phyloP scores from a whole-genome alignment of 2,329 filamentous ascomycete genomes.

The Epichloe coenophiala region DNA sequence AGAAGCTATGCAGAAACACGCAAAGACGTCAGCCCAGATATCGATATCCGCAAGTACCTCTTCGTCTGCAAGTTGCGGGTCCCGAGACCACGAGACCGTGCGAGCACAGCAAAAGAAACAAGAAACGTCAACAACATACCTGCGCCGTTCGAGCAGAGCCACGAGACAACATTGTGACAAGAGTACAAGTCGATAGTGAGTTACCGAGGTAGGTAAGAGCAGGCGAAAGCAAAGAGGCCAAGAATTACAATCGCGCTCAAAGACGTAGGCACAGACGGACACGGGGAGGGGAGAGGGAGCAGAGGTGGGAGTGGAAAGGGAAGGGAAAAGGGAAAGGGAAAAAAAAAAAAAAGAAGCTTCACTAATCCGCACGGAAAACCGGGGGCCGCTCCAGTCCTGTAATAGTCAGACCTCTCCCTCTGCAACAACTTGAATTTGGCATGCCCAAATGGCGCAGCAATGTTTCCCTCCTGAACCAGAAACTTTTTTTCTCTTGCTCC shows the following conservation, averaged over 20 bases:
- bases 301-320: not conserved
- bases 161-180: slow-evolving; percentile 42
- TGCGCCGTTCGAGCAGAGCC: slow-evolving; percentile 42
- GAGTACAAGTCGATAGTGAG: not conserved
- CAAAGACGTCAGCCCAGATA: not conserved
- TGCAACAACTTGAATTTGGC: no score
- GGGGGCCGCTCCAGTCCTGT: not conserved
- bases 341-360: not conserved
- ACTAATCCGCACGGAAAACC: not conserved
- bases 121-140: slow-evolving; percentile 28
- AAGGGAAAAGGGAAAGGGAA: not conserved
- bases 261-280: not conserved
- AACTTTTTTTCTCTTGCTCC: no score
- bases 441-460: no score
- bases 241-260: not conserved
- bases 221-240: slow-evolving; percentile 2
- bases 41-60: not conserved
- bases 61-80: not conserved
- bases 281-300: not conserved
- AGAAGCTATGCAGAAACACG: slow-evolving; percentile 29
- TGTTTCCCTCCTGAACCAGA: no score
- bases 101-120: not conserved
- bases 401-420: no score
- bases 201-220: not conserved
- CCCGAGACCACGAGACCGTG: not conserved